Conservation (phyloP, 1,284 basidiomycete genomes). For the Melampsora allii-populina region DNA sequence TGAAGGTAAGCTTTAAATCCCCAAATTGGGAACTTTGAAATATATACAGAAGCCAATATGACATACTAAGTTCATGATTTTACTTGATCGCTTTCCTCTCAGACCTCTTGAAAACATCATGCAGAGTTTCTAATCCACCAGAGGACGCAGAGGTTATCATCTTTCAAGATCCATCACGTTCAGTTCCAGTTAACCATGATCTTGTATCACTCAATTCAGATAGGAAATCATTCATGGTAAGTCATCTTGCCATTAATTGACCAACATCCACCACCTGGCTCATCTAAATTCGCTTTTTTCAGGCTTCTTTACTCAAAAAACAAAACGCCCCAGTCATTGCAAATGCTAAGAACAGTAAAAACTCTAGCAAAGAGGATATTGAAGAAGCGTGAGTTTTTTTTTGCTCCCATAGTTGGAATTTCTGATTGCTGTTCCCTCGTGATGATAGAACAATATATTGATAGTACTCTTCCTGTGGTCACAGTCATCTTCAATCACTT, state of each 20-base stretch:
- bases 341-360: background rate
- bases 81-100: background rate
- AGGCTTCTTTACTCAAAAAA: conserved; percentile 30
- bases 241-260: background rate
- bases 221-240: conserved; percentile 36
- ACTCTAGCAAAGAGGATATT: conserved; percentile 2
- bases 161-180: conserved; percentile 25
- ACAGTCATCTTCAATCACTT: conserved; percentile 13
- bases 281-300: background rate
- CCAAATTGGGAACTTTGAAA: background rate
- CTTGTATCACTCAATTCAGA: conserved; percentile 5
- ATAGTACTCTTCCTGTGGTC: background rate
- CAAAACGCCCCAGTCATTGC: background rate
- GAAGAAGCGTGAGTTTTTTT: conserved; percentile 23
- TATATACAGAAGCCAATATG: no score
- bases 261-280: background rate
- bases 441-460: background rate
- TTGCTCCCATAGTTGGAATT: background rate
- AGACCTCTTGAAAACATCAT: conserved; percentile 6
- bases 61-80: background rate
- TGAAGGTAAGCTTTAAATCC: conserved; percentile 3
- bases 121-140: background rate
- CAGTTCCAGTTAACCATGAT: background rate
- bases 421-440: background rate
- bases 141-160: conserved; percentile 11